Percentiles rank a stretch among this genome's conserved stretches.
These are phyloP conservation scores for Pseudonitzschia pungens DNA, from an alignment of 108 stramenopile species.

Conservation along the genomic window DNA sequence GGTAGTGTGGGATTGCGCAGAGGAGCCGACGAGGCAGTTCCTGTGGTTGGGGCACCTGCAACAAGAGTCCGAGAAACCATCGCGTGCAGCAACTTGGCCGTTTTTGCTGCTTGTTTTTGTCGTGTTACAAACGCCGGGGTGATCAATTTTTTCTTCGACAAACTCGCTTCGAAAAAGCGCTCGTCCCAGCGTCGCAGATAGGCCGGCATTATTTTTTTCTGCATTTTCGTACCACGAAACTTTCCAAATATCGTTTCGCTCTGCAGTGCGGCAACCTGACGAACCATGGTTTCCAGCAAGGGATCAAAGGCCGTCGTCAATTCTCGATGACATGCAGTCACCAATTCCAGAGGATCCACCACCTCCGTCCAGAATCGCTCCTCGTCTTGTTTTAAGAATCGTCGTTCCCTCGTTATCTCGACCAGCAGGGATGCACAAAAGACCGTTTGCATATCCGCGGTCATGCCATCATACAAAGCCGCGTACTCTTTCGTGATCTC, in stretches of 20 bases:
- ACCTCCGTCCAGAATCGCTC: slow-evolving; percentile 40
- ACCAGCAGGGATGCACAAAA: slow-evolving; percentile 26
- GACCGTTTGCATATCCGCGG: slow-evolving; percentile 17
- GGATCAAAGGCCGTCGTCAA: slow-evolving; percentile 17
- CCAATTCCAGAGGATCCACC: slow-evolving; percentile 8
- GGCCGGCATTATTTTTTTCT: slow-evolving; percentile 15
- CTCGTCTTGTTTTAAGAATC: slow-evolving; percentile 42
- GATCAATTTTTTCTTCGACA: neutral
- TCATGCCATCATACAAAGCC: slow-evolving; percentile 19
- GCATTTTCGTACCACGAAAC: slow-evolving; percentile 31
- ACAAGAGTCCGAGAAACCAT: neutral
- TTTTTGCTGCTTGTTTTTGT: neutral
- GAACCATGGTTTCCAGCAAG: slow-evolving; percentile 16
- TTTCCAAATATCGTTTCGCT: slow-evolving; percentile 35
- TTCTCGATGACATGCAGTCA: slow-evolving; percentile 28
- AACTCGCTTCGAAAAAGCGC: slow-evolving; percentile 5
- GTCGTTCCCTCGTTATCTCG: slow-evolving; percentile 8
- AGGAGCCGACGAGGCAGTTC: neutral
- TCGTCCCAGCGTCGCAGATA: slow-evolving; percentile 20
- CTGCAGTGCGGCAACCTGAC: slow-evolving; percentile 30
- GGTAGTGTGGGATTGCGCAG: slow-evolving; percentile 6
- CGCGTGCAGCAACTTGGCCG: neutral
- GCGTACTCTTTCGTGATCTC: slow-evolving; percentile 16
- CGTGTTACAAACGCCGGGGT: neutral
- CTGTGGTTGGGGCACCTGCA: neutral